Percentiles rank a stretch among this genome's conserved stretches.
Conservation (phyloP, 345 rosid genomes). For the Brassica napus region Da-Ae NC_063435.1:11296501-11297000, state of each 20-base stretch:
- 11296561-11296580: neutral
- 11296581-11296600: conserved; percentile 29
- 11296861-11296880: conserved; percentile 36
- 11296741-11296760: conserved; percentile 25
- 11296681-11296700: conserved; percentile 1
- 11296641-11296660: conserved; percentile 18
- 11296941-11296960: conserved; percentile 54
- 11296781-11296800: conserved; percentile 95
- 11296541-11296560: conserved; percentile 23
- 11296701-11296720: conserved; percentile 20
- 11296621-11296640: conserved; percentile 28
- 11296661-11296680: conserved; percentile 14
- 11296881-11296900: conserved; percentile 11
- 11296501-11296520: neutral
- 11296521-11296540: conserved; percentile 4
- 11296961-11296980: conserved; percentile 89
- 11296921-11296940: neutral
- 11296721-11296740: conserved; percentile 20
- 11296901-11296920: conserved; percentile 12
- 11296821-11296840: conserved; percentile 86
- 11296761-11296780: conserved; percentile 43
- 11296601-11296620: conserved; percentile 30
- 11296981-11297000: conserved; percentile 43
- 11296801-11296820: conserved; percentile 85
- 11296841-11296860: conserved; percentile 67